Conservation (phyloP, 1,284 basidiomycete genomes). For the Porogramme epimiltina region DNA sequence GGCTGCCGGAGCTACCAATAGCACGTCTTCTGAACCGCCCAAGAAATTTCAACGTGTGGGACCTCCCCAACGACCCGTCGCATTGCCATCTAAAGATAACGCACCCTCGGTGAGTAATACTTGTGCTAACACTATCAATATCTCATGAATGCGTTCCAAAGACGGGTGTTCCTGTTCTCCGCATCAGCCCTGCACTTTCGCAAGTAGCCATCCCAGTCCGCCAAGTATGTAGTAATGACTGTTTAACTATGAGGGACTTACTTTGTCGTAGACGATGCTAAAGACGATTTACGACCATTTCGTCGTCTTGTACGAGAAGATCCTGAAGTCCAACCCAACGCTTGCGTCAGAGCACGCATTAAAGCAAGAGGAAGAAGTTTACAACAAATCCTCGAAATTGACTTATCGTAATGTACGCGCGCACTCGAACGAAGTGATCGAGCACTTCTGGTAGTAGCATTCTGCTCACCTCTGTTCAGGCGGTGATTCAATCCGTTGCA, state of each 20-base stretch:
- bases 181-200: slow-evolving; percentile 63
- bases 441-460: not conserved
- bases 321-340: slow-evolving; percentile 52
- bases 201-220: slow-evolving; percentile 68
- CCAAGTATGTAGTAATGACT: slow-evolving; percentile 64
- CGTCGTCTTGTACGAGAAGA: slow-evolving; percentile 57
- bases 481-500: slow-evolving; percentile 72
- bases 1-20: slow-evolving; percentile 17
- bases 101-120: slow-evolving; percentile 36
- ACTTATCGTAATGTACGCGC: slow-evolving; percentile 76
- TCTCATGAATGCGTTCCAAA: not conserved
- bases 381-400: slow-evolving; percentile 66
- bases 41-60: slow-evolving; percentile 60
- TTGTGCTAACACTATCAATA: no score
- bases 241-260: not conserved
- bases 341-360: slow-evolving; percentile 76
- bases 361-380: slow-evolving; percentile 77
- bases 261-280: slow-evolving; percentile 58
- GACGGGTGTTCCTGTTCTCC: slow-evolving; percentile 68
- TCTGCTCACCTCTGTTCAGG: slow-evolving; percentile 41
- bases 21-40: slow-evolving; percentile 48
- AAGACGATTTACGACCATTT: slow-evolving; percentile 74
- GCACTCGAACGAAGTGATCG: no score
- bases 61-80: slow-evolving; percentile 38
- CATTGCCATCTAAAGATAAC: slow-evolving; percentile 42